These are phyloP conservation scores for Mycena venus DNA, from an alignment of 768 basidiomycete genomes.

Conservation along the genomic window DNA sequence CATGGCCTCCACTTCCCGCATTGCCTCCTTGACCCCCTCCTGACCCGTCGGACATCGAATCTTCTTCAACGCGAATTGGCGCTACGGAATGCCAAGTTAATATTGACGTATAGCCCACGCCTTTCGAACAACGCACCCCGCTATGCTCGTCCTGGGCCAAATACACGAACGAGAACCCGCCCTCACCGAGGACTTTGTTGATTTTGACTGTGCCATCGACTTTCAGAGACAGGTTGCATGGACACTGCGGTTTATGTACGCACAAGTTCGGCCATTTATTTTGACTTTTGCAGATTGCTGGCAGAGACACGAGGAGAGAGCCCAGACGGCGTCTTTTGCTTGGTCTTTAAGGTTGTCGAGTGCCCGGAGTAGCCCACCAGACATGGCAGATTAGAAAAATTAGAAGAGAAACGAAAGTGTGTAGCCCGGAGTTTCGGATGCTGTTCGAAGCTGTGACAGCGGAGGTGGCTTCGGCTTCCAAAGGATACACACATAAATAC, in stretches of 20 bases:
- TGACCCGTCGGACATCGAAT: conserved; percentile 92
- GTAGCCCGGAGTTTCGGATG: background rate
- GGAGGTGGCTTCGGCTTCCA: background rate
- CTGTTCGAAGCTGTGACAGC: background rate
- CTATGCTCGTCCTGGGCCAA: conserved; percentile 89
- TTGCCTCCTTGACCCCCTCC: conserved; percentile 90
- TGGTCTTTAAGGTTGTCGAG: conserved; percentile 77
- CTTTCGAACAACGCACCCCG: conserved; percentile 65
- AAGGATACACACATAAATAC: background rate
- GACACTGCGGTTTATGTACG: background rate
- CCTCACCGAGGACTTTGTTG: conserved; percentile 93
- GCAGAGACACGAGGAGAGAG: conserved; percentile 85
- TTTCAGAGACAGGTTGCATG: conserved; percentile 19
- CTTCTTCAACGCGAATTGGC: conserved; percentile 97
- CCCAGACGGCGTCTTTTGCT: conserved; percentile 86
- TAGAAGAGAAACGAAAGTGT: conserved; percentile 4
- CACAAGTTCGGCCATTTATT: conserved; percentile 95
- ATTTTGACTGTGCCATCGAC: conserved; percentile 80
- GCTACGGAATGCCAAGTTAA: conserved; percentile 52
- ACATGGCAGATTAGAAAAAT: conserved; percentile 23
- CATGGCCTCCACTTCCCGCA: conserved; percentile 94
- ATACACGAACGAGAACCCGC: conserved; percentile 95
- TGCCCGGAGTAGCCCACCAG: conserved; percentile 55
- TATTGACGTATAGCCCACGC: conserved; percentile 13
- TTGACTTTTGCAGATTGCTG: conserved; percentile 89